These are phyloP conservation scores for Aegilops tauschii DNA, from an alignment of 176 grass and related monocot genomes.

Conservation along the genomic window DNA sequence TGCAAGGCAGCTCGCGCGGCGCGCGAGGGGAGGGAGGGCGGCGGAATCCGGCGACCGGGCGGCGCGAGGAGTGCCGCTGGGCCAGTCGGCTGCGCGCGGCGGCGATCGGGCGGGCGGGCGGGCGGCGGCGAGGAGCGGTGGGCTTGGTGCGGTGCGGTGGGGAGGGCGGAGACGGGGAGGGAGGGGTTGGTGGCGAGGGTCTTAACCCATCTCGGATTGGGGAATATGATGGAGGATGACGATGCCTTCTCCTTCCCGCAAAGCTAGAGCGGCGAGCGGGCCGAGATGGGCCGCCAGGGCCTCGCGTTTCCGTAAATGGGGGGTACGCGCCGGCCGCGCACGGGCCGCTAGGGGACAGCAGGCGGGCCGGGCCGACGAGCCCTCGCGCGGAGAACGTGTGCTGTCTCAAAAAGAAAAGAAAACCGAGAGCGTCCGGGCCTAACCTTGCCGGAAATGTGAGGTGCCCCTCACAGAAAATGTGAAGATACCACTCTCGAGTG, in stretches of 20 bases:
- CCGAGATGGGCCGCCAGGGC: not conserved
- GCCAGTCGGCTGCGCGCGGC: not conserved
- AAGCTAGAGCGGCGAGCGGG: not conserved
- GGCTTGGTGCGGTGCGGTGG: not conserved
- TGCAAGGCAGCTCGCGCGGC: not conserved
- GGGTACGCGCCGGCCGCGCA: not conserved
- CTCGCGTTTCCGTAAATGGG: not conserved
- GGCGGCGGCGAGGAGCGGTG: not conserved
- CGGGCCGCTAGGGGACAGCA: not conserved
- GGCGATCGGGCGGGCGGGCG: not conserved
- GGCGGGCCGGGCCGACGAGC: not conserved
- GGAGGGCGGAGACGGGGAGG: not conserved
- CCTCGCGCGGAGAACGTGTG: not conserved
- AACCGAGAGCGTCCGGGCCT: not conserved
- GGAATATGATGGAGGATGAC: not conserved
- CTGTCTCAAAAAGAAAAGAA: too few species aligned
- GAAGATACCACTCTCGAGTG: not conserved
- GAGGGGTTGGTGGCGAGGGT: conserved; percentile 24
- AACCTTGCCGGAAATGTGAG: not conserved
- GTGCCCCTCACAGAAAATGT: too few species aligned
- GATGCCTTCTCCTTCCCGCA: conserved; percentile 2
- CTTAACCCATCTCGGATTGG: conserved; percentile 15
- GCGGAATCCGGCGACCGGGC: not conserved
- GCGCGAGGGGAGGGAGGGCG: not conserved
- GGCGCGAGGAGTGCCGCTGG: not conserved